Evolutionary conservation across 164 flowering plant genomes (phyloP).

Genomic region (Dillenia turbinata): DNA sequence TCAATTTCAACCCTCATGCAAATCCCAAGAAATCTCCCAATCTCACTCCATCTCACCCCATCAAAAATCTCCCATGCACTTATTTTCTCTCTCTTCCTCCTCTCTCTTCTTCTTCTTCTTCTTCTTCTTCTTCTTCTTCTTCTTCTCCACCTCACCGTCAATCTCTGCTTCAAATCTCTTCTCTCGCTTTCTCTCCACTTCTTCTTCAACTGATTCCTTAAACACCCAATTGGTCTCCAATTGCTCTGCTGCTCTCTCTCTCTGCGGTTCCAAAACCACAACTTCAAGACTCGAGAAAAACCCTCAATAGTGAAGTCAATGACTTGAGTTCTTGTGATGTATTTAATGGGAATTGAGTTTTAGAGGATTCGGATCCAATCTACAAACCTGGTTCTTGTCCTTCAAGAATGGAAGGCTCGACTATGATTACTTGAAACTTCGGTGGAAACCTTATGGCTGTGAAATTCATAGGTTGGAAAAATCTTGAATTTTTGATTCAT

Average conservation of each 20-base stretch:
- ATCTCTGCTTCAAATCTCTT: slow-evolving; percentile 13
- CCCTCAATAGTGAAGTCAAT: not conserved
- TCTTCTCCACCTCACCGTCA: slow-evolving; percentile 18
- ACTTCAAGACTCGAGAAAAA: slow-evolving; percentile 8
- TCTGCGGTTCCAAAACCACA: slow-evolving; percentile 10
- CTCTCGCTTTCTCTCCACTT: slow-evolving; percentile 16
- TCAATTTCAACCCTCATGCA: slow-evolving; percentile 10
- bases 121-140: slow-evolving; percentile 14
- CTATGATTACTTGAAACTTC: slow-evolving; percentile 24
- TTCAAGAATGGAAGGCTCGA: slow-evolving; percentile 52
- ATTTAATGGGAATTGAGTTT: slow-evolving; percentile 52
- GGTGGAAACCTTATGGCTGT: slow-evolving; percentile 53
- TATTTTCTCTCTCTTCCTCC: slow-evolving; percentile 9
- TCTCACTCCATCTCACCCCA: slow-evolving; percentile 11
- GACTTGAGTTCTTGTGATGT: slow-evolving; percentile 41
- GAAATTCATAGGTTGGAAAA: slow-evolving; percentile 36
- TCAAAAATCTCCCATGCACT: slow-evolving; percentile 22
- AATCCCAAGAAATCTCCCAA: slow-evolving; percentile 16
- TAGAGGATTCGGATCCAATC: slow-evolving; percentile 31
- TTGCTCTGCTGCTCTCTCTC: slow-evolving; percentile 4
- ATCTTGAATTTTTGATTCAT: not conserved
- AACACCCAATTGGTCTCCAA: slow-evolving; percentile 5
- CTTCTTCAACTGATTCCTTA: slow-evolving; percentile 6
- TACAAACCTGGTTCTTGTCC: slow-evolving; percentile 56
- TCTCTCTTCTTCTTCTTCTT: slow-evolving; percentile 22